A percentile compares a stretch with the other conserved stretches of the same genome.
Evolutionary conservation across 768 basidiomycete genomes (phyloP).

Genomic region (Suillus lakei): DNA sequence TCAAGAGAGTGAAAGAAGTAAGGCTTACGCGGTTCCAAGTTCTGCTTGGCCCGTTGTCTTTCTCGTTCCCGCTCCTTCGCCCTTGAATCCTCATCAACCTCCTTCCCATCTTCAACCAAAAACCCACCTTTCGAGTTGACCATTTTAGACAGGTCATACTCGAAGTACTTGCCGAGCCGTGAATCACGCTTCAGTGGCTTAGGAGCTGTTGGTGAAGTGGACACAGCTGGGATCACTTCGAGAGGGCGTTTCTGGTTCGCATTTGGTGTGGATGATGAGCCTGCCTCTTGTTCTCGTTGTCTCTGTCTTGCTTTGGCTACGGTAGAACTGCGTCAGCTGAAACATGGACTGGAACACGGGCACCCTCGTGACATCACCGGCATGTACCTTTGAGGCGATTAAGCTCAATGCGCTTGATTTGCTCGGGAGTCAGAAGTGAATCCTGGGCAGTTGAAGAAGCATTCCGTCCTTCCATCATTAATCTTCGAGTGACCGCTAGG

Average conservation of each 20-base stretch:
- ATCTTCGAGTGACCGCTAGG: background rate
- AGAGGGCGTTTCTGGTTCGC: slow-evolving; percentile 79
- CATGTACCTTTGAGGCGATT: slow-evolving; percentile 74
- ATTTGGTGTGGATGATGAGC: slow-evolving; percentile 58
- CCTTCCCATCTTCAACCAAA: slow-evolving; percentile 86
- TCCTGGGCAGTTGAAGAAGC: slow-evolving; percentile 17
- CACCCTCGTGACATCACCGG: slow-evolving; percentile 1
- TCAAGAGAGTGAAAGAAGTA: slow-evolving; percentile 6
- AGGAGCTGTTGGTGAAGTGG: slow-evolving; percentile 63
- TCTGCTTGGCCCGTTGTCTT: slow-evolving; percentile 75
- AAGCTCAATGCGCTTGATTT: slow-evolving; percentile 73
- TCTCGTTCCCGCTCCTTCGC: slow-evolving; percentile 84
- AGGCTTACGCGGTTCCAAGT: slow-evolving; percentile 71
- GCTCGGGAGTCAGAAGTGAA: slow-evolving; percentile 63
- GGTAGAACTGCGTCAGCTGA: slow-evolving; percentile 6
- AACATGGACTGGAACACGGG: slow-evolving; percentile 1
- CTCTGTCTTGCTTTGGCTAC: slow-evolving; percentile 79
- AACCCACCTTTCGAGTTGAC: slow-evolving; percentile 97
- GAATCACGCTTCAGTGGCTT: slow-evolving; percentile 70
- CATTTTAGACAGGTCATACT: slow-evolving; percentile 97
- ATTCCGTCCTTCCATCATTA: slow-evolving; percentile 8
- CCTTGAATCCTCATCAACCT: slow-evolving; percentile 74
- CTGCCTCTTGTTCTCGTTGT: slow-evolving; percentile 59
- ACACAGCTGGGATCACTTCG: slow-evolving; percentile 55
- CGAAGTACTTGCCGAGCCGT: slow-evolving; percentile 89